Percentiles rank a stretch among this genome's conserved stretches.
phyloP scores from a whole-genome alignment of 768 basidiomycete species.

The Galerina sulciceps region DNA sequence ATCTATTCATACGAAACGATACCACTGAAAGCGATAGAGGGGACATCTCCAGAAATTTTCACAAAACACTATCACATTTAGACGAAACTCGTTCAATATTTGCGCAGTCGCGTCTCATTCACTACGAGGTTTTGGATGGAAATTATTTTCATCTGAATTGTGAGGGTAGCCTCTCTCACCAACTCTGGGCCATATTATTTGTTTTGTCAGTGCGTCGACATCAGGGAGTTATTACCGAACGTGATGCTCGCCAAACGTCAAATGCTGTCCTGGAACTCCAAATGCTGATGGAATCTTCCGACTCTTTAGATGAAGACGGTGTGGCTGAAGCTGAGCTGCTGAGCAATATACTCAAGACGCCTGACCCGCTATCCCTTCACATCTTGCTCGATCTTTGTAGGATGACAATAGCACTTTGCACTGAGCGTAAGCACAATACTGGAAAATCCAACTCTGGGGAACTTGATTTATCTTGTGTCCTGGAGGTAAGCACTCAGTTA shows the following conservation, averaged over 20 bases:
- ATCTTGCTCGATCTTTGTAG: slow-evolving; percentile 19
- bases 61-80: neutral
- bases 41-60: neutral
- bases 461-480: slow-evolving; percentile 35
- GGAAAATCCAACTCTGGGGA: slow-evolving; percentile 28
- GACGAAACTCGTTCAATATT: slow-evolving; percentile 2
- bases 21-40: neutral
- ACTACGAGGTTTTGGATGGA: slow-evolving; percentile 15
- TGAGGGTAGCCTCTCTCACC: slow-evolving; percentile 55
- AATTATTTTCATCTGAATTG: slow-evolving; percentile 37
- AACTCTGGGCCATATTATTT: slow-evolving; percentile 48
- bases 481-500: slow-evolving; percentile 35
- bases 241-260: neutral
- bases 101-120: slow-evolving; percentile 18
- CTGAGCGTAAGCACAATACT: slow-evolving; percentile 28
- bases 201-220: slow-evolving; percentile 6
- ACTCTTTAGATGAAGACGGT: slow-evolving; percentile 3
- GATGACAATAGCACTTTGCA: slow-evolving; percentile 34
- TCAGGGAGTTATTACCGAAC: neutral
- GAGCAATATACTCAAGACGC: neutral
- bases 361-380: neutral
- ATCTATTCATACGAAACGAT: neutral
- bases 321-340: neutral
- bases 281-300: slow-evolving; percentile 3
- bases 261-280: slow-evolving; percentile 11